Percentiles rank a stretch among this genome's conserved stretches.
Conservation (phyloP, 2,329 filamentous ascomycete species). For the Fusarium coffeatum region DNA sequence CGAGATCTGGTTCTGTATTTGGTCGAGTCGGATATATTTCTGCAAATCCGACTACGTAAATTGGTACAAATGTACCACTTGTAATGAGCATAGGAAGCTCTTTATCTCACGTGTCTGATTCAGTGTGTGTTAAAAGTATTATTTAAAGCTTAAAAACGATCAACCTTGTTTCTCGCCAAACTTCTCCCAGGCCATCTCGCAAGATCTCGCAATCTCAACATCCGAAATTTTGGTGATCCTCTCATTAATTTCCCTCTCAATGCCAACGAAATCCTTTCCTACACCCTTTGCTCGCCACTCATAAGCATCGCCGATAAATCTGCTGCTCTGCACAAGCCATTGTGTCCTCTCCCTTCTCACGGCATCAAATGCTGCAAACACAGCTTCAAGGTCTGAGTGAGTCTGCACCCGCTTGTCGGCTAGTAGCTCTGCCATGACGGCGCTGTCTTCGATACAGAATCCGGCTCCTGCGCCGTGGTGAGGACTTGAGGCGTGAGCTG, state of each 20-base stretch:
- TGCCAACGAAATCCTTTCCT: slow-evolving; percentile 27
- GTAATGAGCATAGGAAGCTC: not conserved
- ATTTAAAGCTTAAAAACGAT: not conserved
- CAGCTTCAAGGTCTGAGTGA: slow-evolving; percentile 39
- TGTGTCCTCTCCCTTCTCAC: slow-evolving; percentile 63
- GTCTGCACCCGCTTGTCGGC: slow-evolving; percentile 53
- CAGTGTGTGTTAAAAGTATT: not conserved
- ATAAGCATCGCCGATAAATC: slow-evolving; percentile 55
- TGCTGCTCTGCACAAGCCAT: slow-evolving; percentile 62
- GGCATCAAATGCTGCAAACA: slow-evolving; percentile 58
- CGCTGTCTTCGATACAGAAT: slow-evolving; percentile 65
- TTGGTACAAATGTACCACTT: not conserved
- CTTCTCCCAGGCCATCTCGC: slow-evolving; percentile 4
- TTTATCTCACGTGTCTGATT: not conserved
- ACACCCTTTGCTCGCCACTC: slow-evolving; percentile 54
- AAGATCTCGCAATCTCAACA: slow-evolving; percentile 18
- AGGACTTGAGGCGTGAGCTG: slow-evolving; percentile 71
- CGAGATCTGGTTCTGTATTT: not conserved
- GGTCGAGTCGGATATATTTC: not conserved
- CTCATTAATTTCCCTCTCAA: slow-evolving; percentile 37
- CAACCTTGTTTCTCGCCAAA: not conserved
- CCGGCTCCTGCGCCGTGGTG: slow-evolving; percentile 69
- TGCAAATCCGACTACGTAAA: not conserved
- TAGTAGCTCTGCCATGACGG: slow-evolving; percentile 58
- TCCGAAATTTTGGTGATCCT: slow-evolving; percentile 25